phyloP scores from a whole-genome alignment of 345 rosid species.

The Lagerstroemia speciosa region DNA sequence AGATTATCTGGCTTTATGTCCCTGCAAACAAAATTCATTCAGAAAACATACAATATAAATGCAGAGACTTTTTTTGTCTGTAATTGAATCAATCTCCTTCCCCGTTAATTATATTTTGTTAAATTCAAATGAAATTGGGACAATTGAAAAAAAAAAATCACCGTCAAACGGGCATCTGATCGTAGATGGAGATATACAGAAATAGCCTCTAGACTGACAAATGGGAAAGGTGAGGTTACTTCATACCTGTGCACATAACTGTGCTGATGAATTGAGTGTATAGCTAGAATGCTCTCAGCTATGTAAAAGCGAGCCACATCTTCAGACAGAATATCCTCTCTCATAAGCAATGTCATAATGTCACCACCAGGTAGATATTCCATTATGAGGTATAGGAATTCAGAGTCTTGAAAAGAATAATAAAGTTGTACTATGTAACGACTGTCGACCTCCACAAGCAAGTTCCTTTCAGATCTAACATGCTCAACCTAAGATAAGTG shows the following conservation, averaged over 20 bases:
- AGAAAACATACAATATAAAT: conserved; percentile 6
- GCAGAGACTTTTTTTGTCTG: neutral
- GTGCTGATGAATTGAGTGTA: conserved; percentile 80
- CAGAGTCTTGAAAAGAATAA: conserved; percentile 97
- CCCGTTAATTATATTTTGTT: neutral
- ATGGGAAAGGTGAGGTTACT: neutral
- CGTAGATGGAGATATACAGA: neutral
- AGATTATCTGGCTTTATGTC: conserved; percentile 97
- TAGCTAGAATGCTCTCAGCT: conserved; percentile 83
- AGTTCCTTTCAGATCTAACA: conserved; percentile 96
- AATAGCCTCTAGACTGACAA: neutral
- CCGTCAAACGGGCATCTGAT: neutral
- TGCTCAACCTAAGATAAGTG: conserved; percentile 72
- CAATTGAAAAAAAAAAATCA: neutral
- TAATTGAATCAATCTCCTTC: neutral
- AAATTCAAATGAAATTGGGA: neutral
- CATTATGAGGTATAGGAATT: conserved; percentile 89
- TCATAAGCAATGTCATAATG: conserved; percentile 96
- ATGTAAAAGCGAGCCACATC: conserved; percentile 87
- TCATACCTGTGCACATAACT: conserved; percentile 72
- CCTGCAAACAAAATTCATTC: conserved; percentile 38
- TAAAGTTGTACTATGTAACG: conserved; percentile 84
- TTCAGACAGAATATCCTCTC: conserved; percentile 92
- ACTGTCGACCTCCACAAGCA: conserved; percentile 95
- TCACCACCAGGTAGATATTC: conserved; percentile 99